phyloP scores from a whole-genome alignment of 2,329 filamentous ascomycete genomes.

The Penicillium sp. region DNA sequence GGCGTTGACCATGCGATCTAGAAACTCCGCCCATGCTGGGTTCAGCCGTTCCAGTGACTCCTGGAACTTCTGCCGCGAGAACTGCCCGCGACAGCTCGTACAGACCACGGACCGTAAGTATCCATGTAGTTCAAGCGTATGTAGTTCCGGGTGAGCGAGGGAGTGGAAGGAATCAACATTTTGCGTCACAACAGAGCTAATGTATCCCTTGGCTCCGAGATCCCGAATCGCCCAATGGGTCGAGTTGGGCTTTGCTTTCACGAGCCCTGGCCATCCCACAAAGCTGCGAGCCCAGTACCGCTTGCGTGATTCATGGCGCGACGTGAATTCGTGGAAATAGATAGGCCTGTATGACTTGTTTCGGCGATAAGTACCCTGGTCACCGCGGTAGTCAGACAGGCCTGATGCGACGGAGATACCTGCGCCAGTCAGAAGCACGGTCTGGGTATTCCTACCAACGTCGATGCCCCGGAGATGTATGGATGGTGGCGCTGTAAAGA shows the following conservation, averaged over 20 bases:
- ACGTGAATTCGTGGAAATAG: slow-evolving; percentile 87
- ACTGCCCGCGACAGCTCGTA: slow-evolving; percentile 72
- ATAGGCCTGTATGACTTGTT: slow-evolving; percentile 91
- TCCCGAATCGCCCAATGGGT: slow-evolving; percentile 76
- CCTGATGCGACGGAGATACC: slow-evolving; percentile 93
- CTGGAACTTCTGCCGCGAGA: slow-evolving; percentile 75
- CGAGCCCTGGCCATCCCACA: slow-evolving; percentile 82
- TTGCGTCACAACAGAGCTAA: slow-evolving; percentile 83
- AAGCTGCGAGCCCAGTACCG: slow-evolving; percentile 96
- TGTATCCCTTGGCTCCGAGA: slow-evolving; percentile 69
- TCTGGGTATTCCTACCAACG: slow-evolving; percentile 54
- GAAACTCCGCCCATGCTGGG: slow-evolving; percentile 78
- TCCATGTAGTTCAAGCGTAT: slow-evolving; percentile 86
- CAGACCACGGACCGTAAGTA: slow-evolving; percentile 82
- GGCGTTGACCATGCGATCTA: slow-evolving; percentile 68
- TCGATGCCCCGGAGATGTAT: slow-evolving; percentile 47
- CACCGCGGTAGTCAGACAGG: slow-evolving; percentile 87
- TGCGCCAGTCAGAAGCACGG: slow-evolving; percentile 74
- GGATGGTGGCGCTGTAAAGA: slow-evolving; percentile 66
- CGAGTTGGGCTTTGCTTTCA: slow-evolving; percentile 75
- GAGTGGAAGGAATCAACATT: slow-evolving; percentile 96
- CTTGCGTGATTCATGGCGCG: slow-evolving; percentile 80
- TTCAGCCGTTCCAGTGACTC: slow-evolving; percentile 74
- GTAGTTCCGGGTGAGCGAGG: slow-evolving; percentile 70
- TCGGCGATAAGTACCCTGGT: slow-evolving; percentile 86